Evolutionary conservation across 371 early-diverging fungal species (phyloP).

Genomic region (Coemansia sp.): DNA sequence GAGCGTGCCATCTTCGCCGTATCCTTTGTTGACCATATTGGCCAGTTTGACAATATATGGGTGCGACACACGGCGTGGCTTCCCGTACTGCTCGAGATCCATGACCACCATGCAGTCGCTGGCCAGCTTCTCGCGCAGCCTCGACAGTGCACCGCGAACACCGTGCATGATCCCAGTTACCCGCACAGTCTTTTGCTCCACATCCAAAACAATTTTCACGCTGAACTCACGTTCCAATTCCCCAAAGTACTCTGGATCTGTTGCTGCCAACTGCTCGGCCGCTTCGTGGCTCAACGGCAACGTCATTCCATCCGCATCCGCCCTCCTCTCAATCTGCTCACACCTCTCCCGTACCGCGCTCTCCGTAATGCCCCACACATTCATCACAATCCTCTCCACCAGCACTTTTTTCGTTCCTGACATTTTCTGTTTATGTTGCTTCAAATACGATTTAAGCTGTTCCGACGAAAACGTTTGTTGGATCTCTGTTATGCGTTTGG

Average conservation of each 20-base stretch:
- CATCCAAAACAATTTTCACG: slow-evolving; percentile 14
- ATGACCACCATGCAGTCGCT: slow-evolving; percentile 28
- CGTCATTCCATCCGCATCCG: slow-evolving; percentile 14
- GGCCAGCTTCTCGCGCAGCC: slow-evolving; percentile 32
- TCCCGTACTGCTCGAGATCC: slow-evolving; percentile 13
- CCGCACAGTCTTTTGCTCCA: background rate
- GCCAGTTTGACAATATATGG: background rate
- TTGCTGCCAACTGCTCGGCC: background rate
- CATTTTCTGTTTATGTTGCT: background rate
- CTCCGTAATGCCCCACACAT: slow-evolving; percentile 34
- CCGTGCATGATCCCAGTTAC: slow-evolving; percentile 18
- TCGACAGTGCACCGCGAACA: slow-evolving; percentile 30
- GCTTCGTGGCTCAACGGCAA: slow-evolving; percentile 21
- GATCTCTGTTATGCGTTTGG: slow-evolving; percentile 8
- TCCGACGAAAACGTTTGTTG: slow-evolving; percentile 5
- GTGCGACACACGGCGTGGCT: slow-evolving; percentile 14
- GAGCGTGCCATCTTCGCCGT: slow-evolving; percentile 4
- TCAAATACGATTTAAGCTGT: slow-evolving; percentile 32
- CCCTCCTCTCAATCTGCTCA: background rate
- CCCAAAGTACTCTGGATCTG: slow-evolving; percentile 2
- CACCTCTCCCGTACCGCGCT: slow-evolving; percentile 11
- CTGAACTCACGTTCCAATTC: slow-evolving; percentile 21
- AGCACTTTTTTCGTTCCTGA: slow-evolving; percentile 24
- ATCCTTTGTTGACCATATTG: background rate
- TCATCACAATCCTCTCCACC: slow-evolving; percentile 25